phyloP scores from a whole-genome alignment of 306 rosid species.

The Sechiopsis laciniata region DNA sequence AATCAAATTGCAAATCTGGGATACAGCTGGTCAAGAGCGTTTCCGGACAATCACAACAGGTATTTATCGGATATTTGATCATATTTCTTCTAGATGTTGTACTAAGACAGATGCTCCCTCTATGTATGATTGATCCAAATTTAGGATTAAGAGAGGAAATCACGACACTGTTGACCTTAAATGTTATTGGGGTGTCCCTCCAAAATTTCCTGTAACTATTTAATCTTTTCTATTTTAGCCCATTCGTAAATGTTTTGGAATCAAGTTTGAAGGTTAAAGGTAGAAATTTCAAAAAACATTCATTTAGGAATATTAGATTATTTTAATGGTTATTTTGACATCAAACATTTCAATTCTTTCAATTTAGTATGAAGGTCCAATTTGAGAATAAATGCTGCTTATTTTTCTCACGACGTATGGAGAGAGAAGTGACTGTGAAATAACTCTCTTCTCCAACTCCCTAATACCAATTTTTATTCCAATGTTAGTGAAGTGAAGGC shows the following conservation, averaged over 20 bases:
- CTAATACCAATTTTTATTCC: neutral
- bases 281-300: neutral
- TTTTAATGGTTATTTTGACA: neutral
- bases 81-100: neutral
- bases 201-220: neutral
- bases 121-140: neutral
- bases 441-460: slow-evolving; percentile 2
- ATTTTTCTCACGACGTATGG: neutral
- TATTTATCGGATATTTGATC: slow-evolving; percentile 20
- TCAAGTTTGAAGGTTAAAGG: neutral
- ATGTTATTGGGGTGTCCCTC: neutral
- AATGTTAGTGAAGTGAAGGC: neutral
- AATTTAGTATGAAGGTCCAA: neutral
- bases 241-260: neutral
- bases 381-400: neutral
- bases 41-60: slow-evolving; percentile 84
- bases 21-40: slow-evolving; percentile 86
- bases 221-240: neutral
- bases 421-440: slow-evolving; percentile 6
- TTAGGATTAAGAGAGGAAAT: slow-evolving; percentile 4
- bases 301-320: neutral
- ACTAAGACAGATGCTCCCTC: neutral
- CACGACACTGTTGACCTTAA: neutral
- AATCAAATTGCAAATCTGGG: slow-evolving; percentile 81
- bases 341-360: neutral